Evolutionary conservation across 1,284 basidiomycete species (phyloP).

Genomic region (Rhodotorula sp.): DNA sequence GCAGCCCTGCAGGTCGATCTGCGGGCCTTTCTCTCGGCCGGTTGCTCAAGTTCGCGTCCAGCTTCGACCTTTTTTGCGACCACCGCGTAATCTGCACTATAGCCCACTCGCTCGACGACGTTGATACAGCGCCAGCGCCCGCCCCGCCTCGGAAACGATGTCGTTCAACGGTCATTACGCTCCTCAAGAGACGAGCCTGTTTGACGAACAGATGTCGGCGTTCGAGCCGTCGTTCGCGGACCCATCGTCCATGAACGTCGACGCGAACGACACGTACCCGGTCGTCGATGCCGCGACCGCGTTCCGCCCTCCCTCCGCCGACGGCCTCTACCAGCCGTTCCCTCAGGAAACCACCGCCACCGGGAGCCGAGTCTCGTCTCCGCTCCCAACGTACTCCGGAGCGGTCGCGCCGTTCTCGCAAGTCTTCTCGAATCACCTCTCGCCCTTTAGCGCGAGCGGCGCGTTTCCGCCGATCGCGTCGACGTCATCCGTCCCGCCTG

Average conservation of each 20-base stretch:
- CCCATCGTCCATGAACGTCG: background rate
- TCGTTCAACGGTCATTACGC: background rate
- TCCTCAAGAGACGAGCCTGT: slow-evolving; percentile 1
- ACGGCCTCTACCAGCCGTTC: background rate
- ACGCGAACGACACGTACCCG: background rate
- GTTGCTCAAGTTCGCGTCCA: no score
- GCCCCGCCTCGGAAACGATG: background rate
- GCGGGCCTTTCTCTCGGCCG: no score
- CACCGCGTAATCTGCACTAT: no score
- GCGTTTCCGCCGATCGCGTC: background rate
- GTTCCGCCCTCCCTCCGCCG: background rate
- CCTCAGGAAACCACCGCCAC: no score
- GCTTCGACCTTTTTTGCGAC: no score
- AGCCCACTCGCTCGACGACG: no score
- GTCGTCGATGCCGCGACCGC: background rate
- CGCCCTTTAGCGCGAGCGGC: background rate
- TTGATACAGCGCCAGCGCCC: no score
- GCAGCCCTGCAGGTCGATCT: no score
- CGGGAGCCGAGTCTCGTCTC: background rate
- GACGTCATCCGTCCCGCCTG: background rate
- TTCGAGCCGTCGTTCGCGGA: background rate
- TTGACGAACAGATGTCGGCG: slow-evolving; percentile 3
- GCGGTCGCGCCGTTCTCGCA: slow-evolving; percentile 12
- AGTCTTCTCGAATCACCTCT: background rate
- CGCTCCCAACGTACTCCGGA: background rate